phyloP scores from a whole-genome alignment of 805 yeast genomes.

The Suhomyces vadensis region DNA sequence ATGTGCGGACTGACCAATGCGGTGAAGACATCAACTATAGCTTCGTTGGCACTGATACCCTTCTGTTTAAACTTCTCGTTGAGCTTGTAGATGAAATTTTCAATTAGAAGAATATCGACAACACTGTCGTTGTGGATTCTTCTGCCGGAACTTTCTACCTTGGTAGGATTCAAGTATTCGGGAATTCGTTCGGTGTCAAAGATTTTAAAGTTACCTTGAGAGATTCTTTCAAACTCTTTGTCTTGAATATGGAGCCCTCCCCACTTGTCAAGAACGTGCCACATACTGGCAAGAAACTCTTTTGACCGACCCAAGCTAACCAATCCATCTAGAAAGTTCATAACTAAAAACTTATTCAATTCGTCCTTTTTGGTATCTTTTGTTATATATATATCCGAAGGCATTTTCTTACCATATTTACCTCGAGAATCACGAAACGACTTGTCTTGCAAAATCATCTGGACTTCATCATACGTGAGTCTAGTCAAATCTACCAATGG shows the following conservation, averaged over 20 bases:
- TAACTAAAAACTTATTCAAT: constrained; percentile 35
- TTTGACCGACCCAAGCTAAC: constrained; percentile 29
- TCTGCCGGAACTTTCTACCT: not conserved
- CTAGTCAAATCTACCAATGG: constrained; percentile 36
- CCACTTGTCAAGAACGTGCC: constrained; percentile 36
- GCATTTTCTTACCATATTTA: constrained; percentile 19
- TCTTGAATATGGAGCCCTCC: constrained; percentile 29
- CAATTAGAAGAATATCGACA: constrained; percentile 34
- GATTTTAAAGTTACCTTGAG: not conserved
- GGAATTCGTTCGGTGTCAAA: constrained; percentile 4
- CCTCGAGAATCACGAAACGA: constrained; percentile 20
- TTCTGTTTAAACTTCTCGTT: constrained; percentile 22
- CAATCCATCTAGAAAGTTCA: constrained; percentile 32
- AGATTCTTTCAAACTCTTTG: constrained; percentile 1
- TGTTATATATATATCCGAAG: constrained; percentile 8
- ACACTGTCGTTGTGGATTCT: not conserved
- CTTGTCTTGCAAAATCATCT: constrained; percentile 15
- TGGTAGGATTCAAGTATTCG: not conserved
- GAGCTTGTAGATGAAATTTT: constrained; percentile 35
- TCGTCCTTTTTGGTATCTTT: constrained; percentile 13
- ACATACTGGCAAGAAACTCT: constrained; percentile 31
- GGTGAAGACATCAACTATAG: constrained; percentile 29
- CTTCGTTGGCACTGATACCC: constrained; percentile 19
- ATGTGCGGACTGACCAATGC: constrained; percentile 19
- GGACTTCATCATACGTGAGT: constrained; percentile 21